Conservation (phyloP, 2,329 filamentous ascomycete species). For the Cladophialophora immunda region DNA sequence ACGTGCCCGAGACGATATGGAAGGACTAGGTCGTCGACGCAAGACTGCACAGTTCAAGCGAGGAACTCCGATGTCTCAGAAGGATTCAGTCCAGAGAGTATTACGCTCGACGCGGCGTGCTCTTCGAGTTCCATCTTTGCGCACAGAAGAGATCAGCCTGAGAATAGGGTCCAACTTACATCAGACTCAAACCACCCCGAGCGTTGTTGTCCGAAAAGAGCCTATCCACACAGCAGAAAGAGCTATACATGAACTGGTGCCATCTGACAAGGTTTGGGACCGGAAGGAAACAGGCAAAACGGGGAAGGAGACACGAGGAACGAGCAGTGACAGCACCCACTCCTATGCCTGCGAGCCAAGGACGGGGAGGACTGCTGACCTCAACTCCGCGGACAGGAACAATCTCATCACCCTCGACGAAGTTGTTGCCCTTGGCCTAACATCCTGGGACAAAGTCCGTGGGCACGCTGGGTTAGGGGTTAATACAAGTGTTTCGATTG, state of each 20-base stretch:
- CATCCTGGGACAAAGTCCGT: constrained; percentile 12
- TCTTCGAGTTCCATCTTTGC: constrained; percentile 35
- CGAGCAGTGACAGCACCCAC: background rate
- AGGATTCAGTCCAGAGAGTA: background rate
- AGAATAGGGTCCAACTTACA: constrained; percentile 35
- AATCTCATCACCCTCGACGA: constrained; percentile 4
- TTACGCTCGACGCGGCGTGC: constrained; percentile 39
- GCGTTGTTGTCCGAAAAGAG: background rate
- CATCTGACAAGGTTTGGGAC: background rate
- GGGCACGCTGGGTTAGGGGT: background rate
- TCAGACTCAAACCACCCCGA: constrained; percentile 30
- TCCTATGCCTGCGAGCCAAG: background rate
- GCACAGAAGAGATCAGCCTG: constrained; percentile 38
- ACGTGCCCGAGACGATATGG: constrained; percentile 16
- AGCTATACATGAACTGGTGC: background rate
- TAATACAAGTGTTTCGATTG: background rate
- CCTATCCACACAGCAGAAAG: background rate
- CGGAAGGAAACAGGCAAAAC: background rate
- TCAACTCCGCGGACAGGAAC: background rate
- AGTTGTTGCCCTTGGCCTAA: constrained; percentile 6
- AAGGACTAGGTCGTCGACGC: constrained; percentile 11
- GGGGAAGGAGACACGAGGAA: background rate
- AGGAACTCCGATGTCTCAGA: background rate
- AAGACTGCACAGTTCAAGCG: background rate
- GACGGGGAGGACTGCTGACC: background rate